phyloP scores from a whole-genome alignment of 2,329 filamentous ascomycete species.

The Nemania diffusa region DNA sequence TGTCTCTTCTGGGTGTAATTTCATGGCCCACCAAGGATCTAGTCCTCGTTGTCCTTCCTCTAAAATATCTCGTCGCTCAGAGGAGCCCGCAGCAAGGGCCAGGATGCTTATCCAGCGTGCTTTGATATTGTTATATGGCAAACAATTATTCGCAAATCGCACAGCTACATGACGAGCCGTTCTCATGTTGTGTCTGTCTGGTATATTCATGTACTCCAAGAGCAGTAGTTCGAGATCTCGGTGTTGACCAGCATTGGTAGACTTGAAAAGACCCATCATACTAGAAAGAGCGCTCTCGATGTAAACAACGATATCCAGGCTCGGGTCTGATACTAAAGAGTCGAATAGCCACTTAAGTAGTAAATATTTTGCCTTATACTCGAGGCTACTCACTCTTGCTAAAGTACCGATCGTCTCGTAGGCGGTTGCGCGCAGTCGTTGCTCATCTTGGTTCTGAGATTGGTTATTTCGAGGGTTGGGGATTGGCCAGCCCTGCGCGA shows the following conservation, averaged over 20 bases:
- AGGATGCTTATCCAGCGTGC: constrained; percentile 91
- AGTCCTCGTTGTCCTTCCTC: constrained; percentile 92
- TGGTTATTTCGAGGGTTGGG: constrained; percentile 60
- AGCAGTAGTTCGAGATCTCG: constrained; percentile 65
- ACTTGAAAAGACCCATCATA: constrained; percentile 63
- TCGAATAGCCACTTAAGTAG: constrained; percentile 82
- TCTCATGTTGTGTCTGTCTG: constrained; percentile 65
- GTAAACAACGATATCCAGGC: constrained; percentile 80
- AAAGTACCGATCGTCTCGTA: constrained; percentile 93
- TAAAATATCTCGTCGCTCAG: constrained; percentile 81
- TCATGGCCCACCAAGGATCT: constrained; percentile 67
- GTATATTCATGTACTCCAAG: constrained; percentile 72
- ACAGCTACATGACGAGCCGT: constrained; percentile 84
- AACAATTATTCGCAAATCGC: constrained; percentile 88
- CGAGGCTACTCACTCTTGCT: constrained; percentile 70
- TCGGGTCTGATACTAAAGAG: constrained; percentile 82
- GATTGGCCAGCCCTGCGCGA: constrained; percentile 84
- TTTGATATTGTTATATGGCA: constrained; percentile 80
- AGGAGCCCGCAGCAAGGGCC: constrained; percentile 73
- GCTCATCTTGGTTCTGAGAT: constrained; percentile 63
- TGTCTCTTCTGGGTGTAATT: constrained; percentile 50
- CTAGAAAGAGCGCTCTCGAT: constrained; percentile 90
- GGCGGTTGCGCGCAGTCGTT: constrained; percentile 78
- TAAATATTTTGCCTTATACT: constrained; percentile 62
- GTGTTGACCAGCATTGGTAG: constrained; percentile 44